Evolutionary conservation across 306 rosid genomes (phyloP).

Genomic region (Vigna trinervia): DNA sequence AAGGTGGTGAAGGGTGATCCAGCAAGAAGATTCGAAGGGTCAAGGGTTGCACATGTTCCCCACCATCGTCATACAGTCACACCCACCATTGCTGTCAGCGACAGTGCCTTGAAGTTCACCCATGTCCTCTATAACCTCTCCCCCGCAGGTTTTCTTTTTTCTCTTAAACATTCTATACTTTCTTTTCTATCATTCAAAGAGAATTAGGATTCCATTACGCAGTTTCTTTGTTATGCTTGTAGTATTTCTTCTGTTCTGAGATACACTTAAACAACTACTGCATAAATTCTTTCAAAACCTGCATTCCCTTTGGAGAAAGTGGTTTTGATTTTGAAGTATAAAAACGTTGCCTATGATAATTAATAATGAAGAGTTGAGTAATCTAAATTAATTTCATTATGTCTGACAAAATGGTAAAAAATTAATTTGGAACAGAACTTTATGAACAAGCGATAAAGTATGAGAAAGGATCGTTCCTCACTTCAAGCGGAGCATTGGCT

Average conservation of each 20-base stretch:
- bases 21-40: slow-evolving; percentile 45
- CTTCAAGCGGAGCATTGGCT: slow-evolving; percentile 81
- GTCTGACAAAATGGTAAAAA: slow-evolving; percentile 1
- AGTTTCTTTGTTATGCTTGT: too few relatives aligned
- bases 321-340: too few relatives aligned
- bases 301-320: too few relatives aligned
- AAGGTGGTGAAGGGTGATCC: slow-evolving; percentile 92
- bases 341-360: too few relatives aligned
- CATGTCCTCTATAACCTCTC: slow-evolving; percentile 91
- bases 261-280: too few relatives aligned
- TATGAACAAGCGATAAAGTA: slow-evolving; percentile 84
- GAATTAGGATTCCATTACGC: too few relatives aligned
- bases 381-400: neutral
- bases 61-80: slow-evolving; percentile 38
- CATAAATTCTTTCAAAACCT: too few relatives aligned
- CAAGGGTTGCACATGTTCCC: slow-evolving; percentile 48
- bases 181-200: too few relatives aligned
- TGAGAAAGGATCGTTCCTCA: slow-evolving; percentile 85
- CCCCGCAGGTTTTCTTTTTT: slow-evolving; percentile 68
- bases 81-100: slow-evolving; percentile 71
- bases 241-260: too few relatives aligned
- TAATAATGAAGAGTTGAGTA: too few relatives aligned
- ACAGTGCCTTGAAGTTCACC: slow-evolving; percentile 82
- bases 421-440: slow-evolving; percentile 45
- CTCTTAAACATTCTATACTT: too few relatives aligned